Conservation (phyloP, 257 asterid genomes). For the Nicotiana otophora region DNA sequence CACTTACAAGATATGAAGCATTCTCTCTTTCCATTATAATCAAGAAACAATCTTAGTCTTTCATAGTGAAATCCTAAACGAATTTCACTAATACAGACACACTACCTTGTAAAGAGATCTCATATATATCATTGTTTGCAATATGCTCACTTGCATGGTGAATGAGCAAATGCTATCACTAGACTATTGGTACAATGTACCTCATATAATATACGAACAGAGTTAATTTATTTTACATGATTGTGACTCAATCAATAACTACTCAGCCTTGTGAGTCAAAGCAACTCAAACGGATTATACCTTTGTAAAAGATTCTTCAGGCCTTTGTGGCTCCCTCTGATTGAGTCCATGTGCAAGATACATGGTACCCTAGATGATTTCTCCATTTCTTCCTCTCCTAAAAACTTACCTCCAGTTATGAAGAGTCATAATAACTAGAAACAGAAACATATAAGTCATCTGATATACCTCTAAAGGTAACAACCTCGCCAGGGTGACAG, state of each 20-base stretch:
- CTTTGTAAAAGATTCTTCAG: slow-evolving; percentile 52
- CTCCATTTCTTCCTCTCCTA: slow-evolving; percentile 44
- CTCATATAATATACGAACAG: neutral
- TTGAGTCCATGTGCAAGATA: slow-evolving; percentile 89
- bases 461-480: slow-evolving; percentile 41
- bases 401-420: slow-evolving; percentile 20
- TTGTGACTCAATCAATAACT: slow-evolving; percentile 4
- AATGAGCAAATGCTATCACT: slow-evolving; percentile 1
- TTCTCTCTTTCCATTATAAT: neutral
- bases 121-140: neutral
- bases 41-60: neutral
- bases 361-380: slow-evolving; percentile 46
- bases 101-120: neutral
- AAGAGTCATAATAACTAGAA: slow-evolving; percentile 11
- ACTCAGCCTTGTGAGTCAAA: neutral
- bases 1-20: slow-evolving; percentile 18
- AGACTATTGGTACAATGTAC: neutral
- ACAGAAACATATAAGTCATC: slow-evolving; percentile 6
- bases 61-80: neutral
- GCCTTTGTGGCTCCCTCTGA: slow-evolving; percentile 71
- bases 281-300: slow-evolving; percentile 32
- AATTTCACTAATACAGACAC: neutral
- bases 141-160: neutral
- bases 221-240: neutral
- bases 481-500: slow-evolving; percentile 86